Evolutionary conservation across 345 rosid species (phyloP), one percentile per base, ranked within the genome.

Genomic region (Dovyalis caffra): DNA sequence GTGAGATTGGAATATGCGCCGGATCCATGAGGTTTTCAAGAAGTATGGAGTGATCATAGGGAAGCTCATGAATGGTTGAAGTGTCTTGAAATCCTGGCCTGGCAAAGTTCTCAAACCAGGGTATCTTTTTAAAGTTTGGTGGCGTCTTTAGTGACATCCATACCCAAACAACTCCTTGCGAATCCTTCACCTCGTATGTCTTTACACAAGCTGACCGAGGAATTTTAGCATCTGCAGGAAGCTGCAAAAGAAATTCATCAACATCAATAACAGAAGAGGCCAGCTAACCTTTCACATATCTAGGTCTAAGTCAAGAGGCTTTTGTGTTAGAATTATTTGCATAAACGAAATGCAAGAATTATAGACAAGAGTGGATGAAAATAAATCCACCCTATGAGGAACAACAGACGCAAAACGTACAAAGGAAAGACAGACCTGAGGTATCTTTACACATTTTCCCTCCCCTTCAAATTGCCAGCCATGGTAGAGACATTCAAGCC

Each of bases 21-120:
- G 97, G 99, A 84, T 95, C 99, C 99, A 95, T 95, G 37, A 95
- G 91, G 82, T 95, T 95, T 84, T 95, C 97, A 2, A 92, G 91
- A 21, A 95, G 97, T 77, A 95, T 92, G 61, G 97, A 92, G 79
- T 92, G 99, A 74, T 95, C 99, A 51, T 92, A 95, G 10, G 99
- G 99, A 74, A 95, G 91, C 85, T 91, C 97, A 35, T 95, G 97
- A 80, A 86, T 86, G 8, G 93, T 86, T 16, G 97, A 91, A 23
- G 70, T 71, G 63, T 92, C 97, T 66, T 82, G 86, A 76, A 92
- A 92, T 35, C 95, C 90, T 0, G 95, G 97, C 82, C 97, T 77
- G 1, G 87, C 88, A 16, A 90, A 89, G 79, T 91, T 86, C 85
- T 91, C 97, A 51, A 95, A 92, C 99, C 99, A 95, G 14, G 99